Percentiles rank a stretch among this genome's conserved stretches.
phyloP scores from a whole-genome alignment of 1,284 basidiomycete species.

The Gymnopus androsaceus region DNA sequence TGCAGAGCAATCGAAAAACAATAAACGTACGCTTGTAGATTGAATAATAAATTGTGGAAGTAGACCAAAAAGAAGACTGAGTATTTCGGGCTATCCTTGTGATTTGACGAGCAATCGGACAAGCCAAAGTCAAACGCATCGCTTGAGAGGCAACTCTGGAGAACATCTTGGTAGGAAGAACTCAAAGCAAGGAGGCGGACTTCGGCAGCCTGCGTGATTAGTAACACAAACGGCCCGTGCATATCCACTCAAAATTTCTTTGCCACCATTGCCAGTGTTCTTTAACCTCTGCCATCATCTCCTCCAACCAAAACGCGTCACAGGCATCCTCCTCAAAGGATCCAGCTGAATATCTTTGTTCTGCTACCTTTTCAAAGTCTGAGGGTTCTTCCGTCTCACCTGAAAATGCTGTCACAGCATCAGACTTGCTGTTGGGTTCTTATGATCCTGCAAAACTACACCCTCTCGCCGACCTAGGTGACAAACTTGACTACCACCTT shows the following conservation, averaged over 20 bases:
- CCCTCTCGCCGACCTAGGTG: slow-evolving; percentile 85
- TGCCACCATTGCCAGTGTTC: background rate
- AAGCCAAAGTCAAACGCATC: background rate
- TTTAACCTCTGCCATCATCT: slow-evolving; percentile 26
- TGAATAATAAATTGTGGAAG: slow-evolving; percentile 6
- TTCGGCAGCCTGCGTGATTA: no score
- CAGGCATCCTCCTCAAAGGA: slow-evolving; percentile 31
- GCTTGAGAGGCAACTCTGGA: background rate
- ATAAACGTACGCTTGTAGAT: slow-evolving; percentile 21
- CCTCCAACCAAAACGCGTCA: slow-evolving; percentile 24
- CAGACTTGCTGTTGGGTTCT: slow-evolving; percentile 79
- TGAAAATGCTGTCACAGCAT: slow-evolving; percentile 70
- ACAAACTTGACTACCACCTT: slow-evolving; percentile 89
- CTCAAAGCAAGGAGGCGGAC: no score
- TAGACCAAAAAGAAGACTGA: background rate
- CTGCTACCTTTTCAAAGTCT: slow-evolving; percentile 53
- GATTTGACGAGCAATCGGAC: background rate
- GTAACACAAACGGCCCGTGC: slow-evolving; percentile 4
- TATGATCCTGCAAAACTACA: slow-evolving; percentile 91
- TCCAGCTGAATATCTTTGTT: slow-evolving; percentile 51
- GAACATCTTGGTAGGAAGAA: slow-evolving; percentile 5
- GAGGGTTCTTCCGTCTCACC: slow-evolving; percentile 39
- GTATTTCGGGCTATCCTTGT: background rate
- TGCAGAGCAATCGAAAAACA: background rate
- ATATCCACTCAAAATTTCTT: slow-evolving; percentile 8